Conservation (phyloP, 2,329 filamentous ascomycete genomes). For the Fusarium setosum region DNA sequence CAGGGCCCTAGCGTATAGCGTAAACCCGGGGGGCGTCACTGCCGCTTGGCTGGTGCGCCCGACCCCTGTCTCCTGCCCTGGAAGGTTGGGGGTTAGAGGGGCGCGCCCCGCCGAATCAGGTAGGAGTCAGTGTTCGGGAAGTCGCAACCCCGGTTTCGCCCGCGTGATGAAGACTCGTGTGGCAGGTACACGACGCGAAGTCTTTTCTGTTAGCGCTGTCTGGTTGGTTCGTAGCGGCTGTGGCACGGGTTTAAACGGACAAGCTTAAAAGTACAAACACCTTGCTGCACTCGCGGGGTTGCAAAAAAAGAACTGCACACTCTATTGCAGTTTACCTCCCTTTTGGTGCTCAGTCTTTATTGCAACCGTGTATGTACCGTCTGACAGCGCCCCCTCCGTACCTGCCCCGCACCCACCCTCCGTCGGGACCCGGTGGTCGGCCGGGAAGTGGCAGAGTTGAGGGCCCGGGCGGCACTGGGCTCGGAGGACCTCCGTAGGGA, state of each 20-base stretch:
- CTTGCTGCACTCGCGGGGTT: too few species aligned
- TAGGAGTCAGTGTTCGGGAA: conserved; percentile 26
- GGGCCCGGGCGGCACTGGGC: conserved; percentile 13
- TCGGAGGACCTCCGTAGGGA: conserved; percentile 32
- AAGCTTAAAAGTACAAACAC: too few species aligned
- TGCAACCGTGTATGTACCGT: neutral
- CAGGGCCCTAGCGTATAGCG: neutral
- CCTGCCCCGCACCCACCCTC: conserved; percentile 20
- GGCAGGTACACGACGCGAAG: conserved; percentile 9
- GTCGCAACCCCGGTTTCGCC: conserved; percentile 40
- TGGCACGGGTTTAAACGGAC: conserved; percentile 11
- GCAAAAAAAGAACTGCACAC: too few species aligned
- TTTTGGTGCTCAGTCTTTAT: too few species aligned
- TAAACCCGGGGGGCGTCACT: conserved; percentile 14
- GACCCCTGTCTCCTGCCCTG: conserved; percentile 15
- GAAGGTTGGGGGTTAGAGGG: conserved; percentile 29
- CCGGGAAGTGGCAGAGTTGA: conserved; percentile 13
- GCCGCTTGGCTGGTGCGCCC: neutral
- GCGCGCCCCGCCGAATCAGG: conserved; percentile 24
- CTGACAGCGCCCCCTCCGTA: conserved; percentile 7
- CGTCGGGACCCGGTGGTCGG: conserved; percentile 28
- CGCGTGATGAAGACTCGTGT: conserved; percentile 29
- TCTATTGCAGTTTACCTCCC: too few species aligned
- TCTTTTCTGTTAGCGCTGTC: neutral
- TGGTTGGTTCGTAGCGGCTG: conserved; percentile 12